Evolutionary conservation across 768 basidiomycete genomes (phyloP), one percentile per base, ranked within the genome.

Genomic region (Hypholoma sublateritium): DNA sequence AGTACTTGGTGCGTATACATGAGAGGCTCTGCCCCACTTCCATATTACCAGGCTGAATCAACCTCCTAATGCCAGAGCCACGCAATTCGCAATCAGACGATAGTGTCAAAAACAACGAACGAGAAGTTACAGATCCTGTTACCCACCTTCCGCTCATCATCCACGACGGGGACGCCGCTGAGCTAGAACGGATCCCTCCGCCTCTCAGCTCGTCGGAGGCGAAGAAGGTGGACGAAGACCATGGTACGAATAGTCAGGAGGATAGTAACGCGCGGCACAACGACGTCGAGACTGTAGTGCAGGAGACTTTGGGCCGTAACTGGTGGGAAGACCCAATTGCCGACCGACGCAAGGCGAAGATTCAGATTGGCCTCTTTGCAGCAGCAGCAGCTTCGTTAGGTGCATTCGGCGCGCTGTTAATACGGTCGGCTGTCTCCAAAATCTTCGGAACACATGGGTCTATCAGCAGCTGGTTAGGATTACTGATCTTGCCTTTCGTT

Each of bases 71-170:
- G 63, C 52, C 59, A 53, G 60, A 64, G 22, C 54, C 59, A 32
- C 57, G 49, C 21, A 44, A 41, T 45, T 53, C 56, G 24, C 22
- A 21, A 5, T 35, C 37, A 9, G 35, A 48, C 34, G 25, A 50
- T 16, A 34, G 36, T 37, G 45, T 32, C 4, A 43, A 42, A 22
- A 21, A 16, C 17, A 55, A 64, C 36, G 63, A 59, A 50, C 58
- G 54, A 19, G 53, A 61, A 53, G 75, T 78, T 14, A 72, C 70
- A 0, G 77, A 78, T 58, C 77, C 77, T 16, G 66, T 78, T 39
- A 78, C 77, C 17, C 74, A 77, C 55, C 65, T 71, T 1, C 70
- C 68, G 6, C 54, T 77, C 5, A 60, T 62, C 11, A 68, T 78
- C 13, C 74, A 76, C 56, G 73, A 78, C 61, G 61, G 65, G 34